Percentiles rank a stretch among this genome's conserved stretches.
These are phyloP conservation scores for Phytomonas serpens DNA, from an alignment of 208 protist species.

Conservation along the genomic window DNA sequence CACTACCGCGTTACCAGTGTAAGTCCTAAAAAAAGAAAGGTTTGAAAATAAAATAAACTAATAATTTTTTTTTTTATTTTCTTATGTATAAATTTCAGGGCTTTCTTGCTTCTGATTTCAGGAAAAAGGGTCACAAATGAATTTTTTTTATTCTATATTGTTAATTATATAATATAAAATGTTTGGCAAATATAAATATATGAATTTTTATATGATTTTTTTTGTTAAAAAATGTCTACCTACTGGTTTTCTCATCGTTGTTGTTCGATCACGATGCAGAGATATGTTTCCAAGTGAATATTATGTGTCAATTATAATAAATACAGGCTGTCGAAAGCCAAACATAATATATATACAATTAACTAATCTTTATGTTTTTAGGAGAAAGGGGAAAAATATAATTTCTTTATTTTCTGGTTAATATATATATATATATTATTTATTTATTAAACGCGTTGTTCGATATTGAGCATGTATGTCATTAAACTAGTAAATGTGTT, in stretches of 20 bases:
- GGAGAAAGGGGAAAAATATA: not conserved
- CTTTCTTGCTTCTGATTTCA: not conserved
- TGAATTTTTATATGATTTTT: not conserved
- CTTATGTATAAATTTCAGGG: not conserved
- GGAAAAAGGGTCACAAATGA: not conserved
- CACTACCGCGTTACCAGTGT: not conserved
- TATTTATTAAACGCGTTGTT: not conserved
- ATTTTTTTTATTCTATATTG: not conserved
- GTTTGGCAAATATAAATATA: not conserved
- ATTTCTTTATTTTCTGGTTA: not conserved
- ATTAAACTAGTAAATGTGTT: not conserved
- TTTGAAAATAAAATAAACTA: not conserved
- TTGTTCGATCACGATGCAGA: not conserved
- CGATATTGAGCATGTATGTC: not conserved
- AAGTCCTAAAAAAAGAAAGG: not conserved
- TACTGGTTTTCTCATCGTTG: not conserved
- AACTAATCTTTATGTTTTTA: not conserved
- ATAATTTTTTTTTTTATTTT: slow-evolving; percentile 1
- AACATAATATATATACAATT: not conserved
- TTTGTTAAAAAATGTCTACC: not conserved
- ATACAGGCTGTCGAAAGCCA: not conserved
- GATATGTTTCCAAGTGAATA: not conserved
- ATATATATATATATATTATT: not conserved
- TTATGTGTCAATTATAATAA: not conserved
- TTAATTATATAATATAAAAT: not conserved